These are phyloP conservation scores for Pseudomonodictys pantanalensis DNA, from an alignment of 495 filamentous ascomycete species.

Conservation along the genomic window DNA sequence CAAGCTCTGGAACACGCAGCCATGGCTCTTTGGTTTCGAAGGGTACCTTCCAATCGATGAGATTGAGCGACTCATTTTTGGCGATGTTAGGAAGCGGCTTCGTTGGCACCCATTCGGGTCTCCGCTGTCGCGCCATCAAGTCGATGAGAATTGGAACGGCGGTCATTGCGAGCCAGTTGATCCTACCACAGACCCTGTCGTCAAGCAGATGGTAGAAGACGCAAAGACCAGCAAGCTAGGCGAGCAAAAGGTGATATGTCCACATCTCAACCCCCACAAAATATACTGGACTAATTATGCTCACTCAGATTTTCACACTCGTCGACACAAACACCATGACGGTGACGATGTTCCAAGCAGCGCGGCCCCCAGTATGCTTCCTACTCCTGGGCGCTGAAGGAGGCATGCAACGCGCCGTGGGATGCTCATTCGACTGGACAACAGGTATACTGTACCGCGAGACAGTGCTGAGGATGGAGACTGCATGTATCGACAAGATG, in stretches of 20 bases:
- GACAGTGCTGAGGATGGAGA: slow-evolving; percentile 36
- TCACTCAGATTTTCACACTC: not conserved
- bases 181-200: slow-evolving; percentile 11
- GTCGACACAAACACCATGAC: slow-evolving; percentile 39
- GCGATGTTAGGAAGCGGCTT: slow-evolving; percentile 22
- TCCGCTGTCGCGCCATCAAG: slow-evolving; percentile 30
- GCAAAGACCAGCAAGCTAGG: not conserved
- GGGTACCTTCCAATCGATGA: slow-evolving; percentile 32
- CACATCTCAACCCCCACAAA: not conserved
- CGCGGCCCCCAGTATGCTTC: slow-evolving; percentile 40
- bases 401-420: slow-evolving; percentile 43
- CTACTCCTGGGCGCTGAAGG: slow-evolving; percentile 43
- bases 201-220: slow-evolving; percentile 4
- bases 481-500: slow-evolving; percentile 19
- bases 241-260: slow-evolving; percentile 3
- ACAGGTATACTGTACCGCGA: slow-evolving; percentile 31
- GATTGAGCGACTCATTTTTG: slow-evolving; percentile 39
- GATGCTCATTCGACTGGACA: slow-evolving; percentile 35
- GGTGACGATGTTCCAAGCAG: slow-evolving; percentile 41
- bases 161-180: slow-evolving; percentile 15
- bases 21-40: slow-evolving; percentile 43
- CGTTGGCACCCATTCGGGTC: slow-evolving; percentile 31
- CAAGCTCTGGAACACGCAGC: slow-evolving; percentile 30
- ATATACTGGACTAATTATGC: not conserved
- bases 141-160: not conserved